Conservation (phyloP, 306 rosid species). For the Purshia tridentata region DNA sequence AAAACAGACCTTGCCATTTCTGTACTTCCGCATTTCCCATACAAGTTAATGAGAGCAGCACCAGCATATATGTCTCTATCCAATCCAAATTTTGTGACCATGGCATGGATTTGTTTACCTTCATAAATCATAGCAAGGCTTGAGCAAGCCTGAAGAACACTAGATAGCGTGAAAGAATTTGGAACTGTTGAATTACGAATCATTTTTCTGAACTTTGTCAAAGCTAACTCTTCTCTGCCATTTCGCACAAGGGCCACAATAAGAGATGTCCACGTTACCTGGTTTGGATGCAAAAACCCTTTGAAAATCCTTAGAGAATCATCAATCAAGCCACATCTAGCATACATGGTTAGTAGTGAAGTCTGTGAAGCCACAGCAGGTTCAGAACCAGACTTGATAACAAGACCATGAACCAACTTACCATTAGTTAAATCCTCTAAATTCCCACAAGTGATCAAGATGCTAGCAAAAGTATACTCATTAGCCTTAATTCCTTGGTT, state of each 20-base stretch:
- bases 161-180: conserved; percentile 60
- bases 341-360: conserved; percentile 68
- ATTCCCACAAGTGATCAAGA: conserved; percentile 55
- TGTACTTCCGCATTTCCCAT: conserved; percentile 68
- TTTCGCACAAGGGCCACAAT: conserved; percentile 59
- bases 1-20: conserved; percentile 53
- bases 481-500: conserved; percentile 47
- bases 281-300: conserved; percentile 48
- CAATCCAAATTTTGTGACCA: conserved; percentile 46
- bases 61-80: conserved; percentile 49
- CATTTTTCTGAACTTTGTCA: conserved; percentile 57
- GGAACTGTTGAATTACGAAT: conserved; percentile 43
- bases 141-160: conserved; percentile 65
- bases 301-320: conserved; percentile 57
- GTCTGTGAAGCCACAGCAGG: conserved; percentile 60
- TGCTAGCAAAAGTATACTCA: conserved; percentile 59
- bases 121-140: conserved; percentile 62
- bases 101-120: conserved; percentile 57
- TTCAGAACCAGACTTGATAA: conserved; percentile 58
- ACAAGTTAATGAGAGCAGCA: conserved; percentile 57
- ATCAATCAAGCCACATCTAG: conserved; percentile 52
- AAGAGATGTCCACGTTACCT: conserved; percentile 75
- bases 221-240: conserved; percentile 60
- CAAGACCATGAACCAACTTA: conserved; percentile 57
- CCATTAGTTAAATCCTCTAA: conserved; percentile 48